Percentiles rank a stretch among this genome's conserved stretches.
Evolutionary conservation across 2,329 filamentous ascomycete genomes (phyloP).

Genomic region (Dactylellina parvicollis): DNA sequence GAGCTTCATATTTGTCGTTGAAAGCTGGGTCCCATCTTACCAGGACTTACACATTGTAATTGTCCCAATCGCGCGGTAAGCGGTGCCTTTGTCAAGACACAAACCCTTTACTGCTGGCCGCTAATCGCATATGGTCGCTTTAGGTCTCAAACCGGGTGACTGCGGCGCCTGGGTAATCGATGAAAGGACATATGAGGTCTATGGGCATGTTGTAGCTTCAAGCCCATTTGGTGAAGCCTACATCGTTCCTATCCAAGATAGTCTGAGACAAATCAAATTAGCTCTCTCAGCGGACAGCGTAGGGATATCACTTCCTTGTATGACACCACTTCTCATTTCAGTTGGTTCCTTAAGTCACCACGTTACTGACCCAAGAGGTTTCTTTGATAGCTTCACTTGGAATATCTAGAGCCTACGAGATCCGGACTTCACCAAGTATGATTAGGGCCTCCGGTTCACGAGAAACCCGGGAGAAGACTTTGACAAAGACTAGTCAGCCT

Average conservation of each 20-base stretch:
- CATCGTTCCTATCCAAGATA: constrained; percentile 50
- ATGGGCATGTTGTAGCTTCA: constrained; percentile 56
- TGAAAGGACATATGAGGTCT: constrained; percentile 25
- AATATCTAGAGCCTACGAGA: too few species aligned
- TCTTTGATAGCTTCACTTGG: too few species aligned
- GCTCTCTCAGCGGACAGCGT: background rate
- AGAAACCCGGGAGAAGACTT: too few species aligned
- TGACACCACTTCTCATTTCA: too few species aligned
- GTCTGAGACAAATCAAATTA: constrained; percentile 36
- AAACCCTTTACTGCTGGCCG: too few species aligned
- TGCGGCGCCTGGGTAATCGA: constrained; percentile 56
- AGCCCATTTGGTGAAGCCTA: constrained; percentile 55
- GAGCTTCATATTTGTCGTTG: constrained; percentile 25
- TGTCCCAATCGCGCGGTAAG: background rate
- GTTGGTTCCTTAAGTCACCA: too few species aligned
- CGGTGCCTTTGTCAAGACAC: background rate
- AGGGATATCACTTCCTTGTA: background rate
- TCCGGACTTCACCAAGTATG: too few species aligned
- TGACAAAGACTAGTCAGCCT: too few species aligned
- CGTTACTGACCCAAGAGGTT: too few species aligned
- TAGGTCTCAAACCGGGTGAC: constrained; percentile 54
- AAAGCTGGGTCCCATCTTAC: constrained; percentile 19
- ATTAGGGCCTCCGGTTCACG: too few species aligned
- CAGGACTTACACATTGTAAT: constrained; percentile 11
- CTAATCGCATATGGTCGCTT: constrained; percentile 5